Evolutionary conservation across 208 protist species (phyloP), one percentile per base, ranked within the genome.

Genomic region (Crithidia expoeki): DNA sequence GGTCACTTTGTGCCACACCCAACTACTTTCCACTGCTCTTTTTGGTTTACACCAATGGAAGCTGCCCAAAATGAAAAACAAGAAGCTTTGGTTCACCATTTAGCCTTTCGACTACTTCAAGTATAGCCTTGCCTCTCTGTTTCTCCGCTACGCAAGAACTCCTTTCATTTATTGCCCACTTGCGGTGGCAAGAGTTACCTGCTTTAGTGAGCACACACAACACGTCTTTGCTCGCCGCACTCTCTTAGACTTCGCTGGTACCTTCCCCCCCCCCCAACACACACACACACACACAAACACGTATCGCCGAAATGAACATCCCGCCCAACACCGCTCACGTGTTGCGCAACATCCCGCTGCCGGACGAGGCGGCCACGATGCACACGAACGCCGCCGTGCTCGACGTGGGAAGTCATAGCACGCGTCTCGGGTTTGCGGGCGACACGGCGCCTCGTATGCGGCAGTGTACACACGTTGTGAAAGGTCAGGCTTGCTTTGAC

Each of bases 271-370:
- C 38, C 38, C 38, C 38, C 38, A n/a, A n/a, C n/a, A n/a, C n/a
- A n/a, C n/a, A n/a, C n/a, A n/a, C n/a, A n/a, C n/a, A n/a, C n/a
- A n/a, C n/a, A n/a, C n/a, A n/a, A n/a, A n/a, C n/a, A n/a, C n/a
- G n/a, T n/a, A n/a, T n/a, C n/a, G n/a, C n/a, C n/a, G n/a, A 21
- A 33, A 97, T 97, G 93, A 93, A 92, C 67, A 75, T 94, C 6
- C 85, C 93, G 14, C 72, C 85, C 21, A 95, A 90, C 81, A 97
- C 93, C 10, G 84, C 87, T 0, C 90, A 87, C 56, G 88, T 96
- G 42, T 89, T 97, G 64, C 75, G 86, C 38, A 93, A 86, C 47
- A 84, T 97, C 33, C 90, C 94, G 5, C 76, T 97, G 11, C 94
- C 94, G 14, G 90, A 97, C 72, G 94, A 97, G 71, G 90, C 93